Conservation (phyloP, 164 flowering plant species). For the Aristolochia fimbriata region DNA sequence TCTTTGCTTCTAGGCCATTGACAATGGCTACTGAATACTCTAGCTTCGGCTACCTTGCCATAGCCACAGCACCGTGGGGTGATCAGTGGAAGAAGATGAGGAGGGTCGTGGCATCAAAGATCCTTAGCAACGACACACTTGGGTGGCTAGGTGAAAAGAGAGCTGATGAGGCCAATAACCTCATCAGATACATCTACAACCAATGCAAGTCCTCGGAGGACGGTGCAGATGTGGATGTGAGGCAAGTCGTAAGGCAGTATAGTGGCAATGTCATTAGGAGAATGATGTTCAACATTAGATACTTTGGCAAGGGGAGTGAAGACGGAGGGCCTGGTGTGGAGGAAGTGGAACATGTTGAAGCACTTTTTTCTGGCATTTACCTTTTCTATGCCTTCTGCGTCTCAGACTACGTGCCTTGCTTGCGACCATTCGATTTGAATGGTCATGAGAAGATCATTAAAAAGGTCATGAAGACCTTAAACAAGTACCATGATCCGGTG, state of each 20-base stretch:
- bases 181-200: conserved; percentile 18
- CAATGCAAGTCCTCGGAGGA: conserved; percentile 9
- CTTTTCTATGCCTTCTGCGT: no score
- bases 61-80: conserved; percentile 17
- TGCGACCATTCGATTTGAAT: no score
- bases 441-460: no score
- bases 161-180: no score
- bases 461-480: no score
- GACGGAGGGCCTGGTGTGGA: no score
- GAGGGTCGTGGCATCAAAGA: conserved; percentile 20
- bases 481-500: no score
- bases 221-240: conserved; percentile 2
- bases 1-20: conserved; percentile 23
- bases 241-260: conserved; percentile 10
- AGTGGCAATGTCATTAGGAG: conserved; percentile 21
- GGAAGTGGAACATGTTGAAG: no score
- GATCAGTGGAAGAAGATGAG: conserved; percentile 39
- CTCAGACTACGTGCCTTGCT: no score
- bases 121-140: conserved; percentile 18
- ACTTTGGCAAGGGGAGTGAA: conserved; percentile 14
- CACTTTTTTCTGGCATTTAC: no score
- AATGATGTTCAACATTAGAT: conserved; percentile 21
- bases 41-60: conserved; percentile 18
- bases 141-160: conserved; percentile 25
- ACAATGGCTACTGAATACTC: conserved; percentile 16